Conservation (phyloP, 495 filamentous ascomycete genomes). For the Trichoderma erinaceum region DNA sequence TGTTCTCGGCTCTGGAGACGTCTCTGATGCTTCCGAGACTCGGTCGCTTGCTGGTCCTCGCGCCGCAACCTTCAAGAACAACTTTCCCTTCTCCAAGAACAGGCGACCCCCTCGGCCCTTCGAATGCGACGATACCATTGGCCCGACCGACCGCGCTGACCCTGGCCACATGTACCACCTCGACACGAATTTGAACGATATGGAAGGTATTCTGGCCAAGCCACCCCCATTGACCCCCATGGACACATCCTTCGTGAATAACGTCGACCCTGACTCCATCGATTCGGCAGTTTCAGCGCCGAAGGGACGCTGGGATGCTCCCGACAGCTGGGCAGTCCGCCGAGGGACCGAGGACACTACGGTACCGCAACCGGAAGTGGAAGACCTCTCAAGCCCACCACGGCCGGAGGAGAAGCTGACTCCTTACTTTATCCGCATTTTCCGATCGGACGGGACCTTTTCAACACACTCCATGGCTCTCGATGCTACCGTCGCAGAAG, state of each 20-base stretch:
- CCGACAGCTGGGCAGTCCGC: slow-evolving; percentile 89
- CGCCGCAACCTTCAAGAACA: slow-evolving; percentile 55
- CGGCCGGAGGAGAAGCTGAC: slow-evolving; percentile 58
- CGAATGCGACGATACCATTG: slow-evolving; percentile 45
- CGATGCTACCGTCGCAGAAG: slow-evolving; percentile 75
- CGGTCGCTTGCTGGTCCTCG: slow-evolving; percentile 35
- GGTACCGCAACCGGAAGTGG: slow-evolving; percentile 42
- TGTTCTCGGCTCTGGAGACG: slow-evolving; percentile 1
- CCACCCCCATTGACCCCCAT: slow-evolving; percentile 59
- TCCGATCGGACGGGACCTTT: slow-evolving; percentile 88
- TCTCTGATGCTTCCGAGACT: slow-evolving; percentile 21
- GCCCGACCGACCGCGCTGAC: slow-evolving; percentile 38
- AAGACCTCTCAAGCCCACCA: slow-evolving; percentile 56
- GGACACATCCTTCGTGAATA: slow-evolving; percentile 49
- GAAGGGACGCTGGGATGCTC: slow-evolving; percentile 69
- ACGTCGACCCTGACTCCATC: slow-evolving; percentile 45
- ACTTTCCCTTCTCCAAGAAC: slow-evolving; percentile 46
- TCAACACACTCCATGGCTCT: slow-evolving; percentile 77
- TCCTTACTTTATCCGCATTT: slow-evolving; percentile 90
- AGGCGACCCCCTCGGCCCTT: slow-evolving; percentile 25
- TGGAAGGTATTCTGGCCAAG: slow-evolving; percentile 74
- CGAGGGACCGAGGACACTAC: slow-evolving; percentile 54
- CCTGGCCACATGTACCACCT: slow-evolving; percentile 54
- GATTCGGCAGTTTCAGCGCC: slow-evolving; percentile 32
- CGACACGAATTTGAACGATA: slow-evolving; percentile 75